These are phyloP conservation scores for Starmerella vaccinii DNA, from an alignment of 805 yeast genomes.

Conservation along the genomic window DNA sequence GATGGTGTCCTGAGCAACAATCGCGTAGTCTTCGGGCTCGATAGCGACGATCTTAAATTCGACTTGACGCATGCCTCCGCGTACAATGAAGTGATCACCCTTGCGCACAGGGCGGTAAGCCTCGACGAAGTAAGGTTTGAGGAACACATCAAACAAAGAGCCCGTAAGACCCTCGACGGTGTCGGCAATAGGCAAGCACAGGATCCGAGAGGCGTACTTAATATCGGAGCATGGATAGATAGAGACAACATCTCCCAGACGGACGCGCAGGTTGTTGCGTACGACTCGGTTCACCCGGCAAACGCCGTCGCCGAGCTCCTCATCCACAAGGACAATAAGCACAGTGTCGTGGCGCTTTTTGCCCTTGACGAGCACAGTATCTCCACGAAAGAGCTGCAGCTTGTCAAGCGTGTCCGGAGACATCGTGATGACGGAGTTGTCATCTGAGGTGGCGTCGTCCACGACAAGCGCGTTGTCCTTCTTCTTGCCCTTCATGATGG, in stretches of 20 bases:
- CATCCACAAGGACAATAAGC: slow-evolving; percentile 88
- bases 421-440: slow-evolving; percentile 88
- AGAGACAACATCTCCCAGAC: slow-evolving; percentile 85
- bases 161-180: slow-evolving; percentile 98
- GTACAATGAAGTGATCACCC: slow-evolving; percentile 89
- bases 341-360: slow-evolving; percentile 97
- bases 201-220: slow-evolving; percentile 89
- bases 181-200: slow-evolving; percentile 93
- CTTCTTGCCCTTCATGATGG: slow-evolving; percentile 94
- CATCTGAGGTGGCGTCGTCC: slow-evolving; percentile 95
- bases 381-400: slow-evolving; percentile 92
- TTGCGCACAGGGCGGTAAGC: slow-evolving; percentile 98
- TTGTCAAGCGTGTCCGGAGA: slow-evolving; percentile 91
- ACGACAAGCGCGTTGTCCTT: slow-evolving; percentile 90
- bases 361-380: slow-evolving; percentile 93
- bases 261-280: slow-evolving; percentile 85
- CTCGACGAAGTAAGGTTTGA: slow-evolving; percentile 96
- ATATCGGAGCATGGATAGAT: slow-evolving; percentile 96
- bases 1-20: slow-evolving; percentile 95
- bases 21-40: slow-evolving; percentile 94
- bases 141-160: slow-evolving; percentile 85
- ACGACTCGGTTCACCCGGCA: slow-evolving; percentile 92
- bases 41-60: slow-evolving; percentile 98
- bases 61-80: slow-evolving; percentile 99
- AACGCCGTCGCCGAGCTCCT: slow-evolving; percentile 91